phyloP scores from a whole-genome alignment of 2,329 filamentous ascomycete species.

The Exophiala dermatitidis region DNA sequence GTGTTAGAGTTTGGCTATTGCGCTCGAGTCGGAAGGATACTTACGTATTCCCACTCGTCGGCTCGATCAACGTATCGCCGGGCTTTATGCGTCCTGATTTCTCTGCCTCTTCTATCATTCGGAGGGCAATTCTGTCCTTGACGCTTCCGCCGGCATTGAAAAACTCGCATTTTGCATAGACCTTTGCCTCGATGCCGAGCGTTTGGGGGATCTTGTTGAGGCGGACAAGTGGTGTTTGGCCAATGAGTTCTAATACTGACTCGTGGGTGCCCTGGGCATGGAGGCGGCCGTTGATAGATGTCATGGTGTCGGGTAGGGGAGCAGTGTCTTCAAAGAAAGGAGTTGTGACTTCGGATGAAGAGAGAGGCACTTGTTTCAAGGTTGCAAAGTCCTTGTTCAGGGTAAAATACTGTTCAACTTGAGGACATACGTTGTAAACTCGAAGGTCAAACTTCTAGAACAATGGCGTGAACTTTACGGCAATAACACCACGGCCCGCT shows the following conservation, averaged over 20 bases:
- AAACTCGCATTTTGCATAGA: constrained; percentile 86
- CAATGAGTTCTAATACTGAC: constrained; percentile 79
- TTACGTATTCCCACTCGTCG: constrained; percentile 87
- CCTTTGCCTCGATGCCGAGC: constrained; percentile 77
- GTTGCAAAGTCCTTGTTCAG: no score
- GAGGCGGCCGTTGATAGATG: constrained; percentile 5
- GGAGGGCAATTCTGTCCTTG: constrained; percentile 89
- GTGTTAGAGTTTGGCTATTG: constrained; percentile 49
- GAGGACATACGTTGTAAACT: no score
- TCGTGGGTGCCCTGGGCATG: constrained; percentile 36
- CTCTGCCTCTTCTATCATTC: constrained; percentile 97
- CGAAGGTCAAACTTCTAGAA: not conserved
- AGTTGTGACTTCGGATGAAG: not conserved
- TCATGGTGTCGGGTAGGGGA: constrained; percentile 4
- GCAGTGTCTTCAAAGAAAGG: not conserved
- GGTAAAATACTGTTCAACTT: no score
- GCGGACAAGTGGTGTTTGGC: constrained; percentile 89
- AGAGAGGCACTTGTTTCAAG: no score
- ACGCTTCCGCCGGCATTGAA: constrained; percentile 93
- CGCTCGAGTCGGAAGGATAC: constrained; percentile 25
- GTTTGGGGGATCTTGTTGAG: constrained; percentile 90
- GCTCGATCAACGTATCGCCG: constrained; percentile 94
- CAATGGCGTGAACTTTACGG: not conserved
- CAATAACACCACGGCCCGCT: no score
- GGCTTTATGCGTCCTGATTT: constrained; percentile 87